Evolutionary conservation across 2,329 filamentous ascomycete genomes (phyloP).

Genomic region (Eurotiales sp.): DNA sequence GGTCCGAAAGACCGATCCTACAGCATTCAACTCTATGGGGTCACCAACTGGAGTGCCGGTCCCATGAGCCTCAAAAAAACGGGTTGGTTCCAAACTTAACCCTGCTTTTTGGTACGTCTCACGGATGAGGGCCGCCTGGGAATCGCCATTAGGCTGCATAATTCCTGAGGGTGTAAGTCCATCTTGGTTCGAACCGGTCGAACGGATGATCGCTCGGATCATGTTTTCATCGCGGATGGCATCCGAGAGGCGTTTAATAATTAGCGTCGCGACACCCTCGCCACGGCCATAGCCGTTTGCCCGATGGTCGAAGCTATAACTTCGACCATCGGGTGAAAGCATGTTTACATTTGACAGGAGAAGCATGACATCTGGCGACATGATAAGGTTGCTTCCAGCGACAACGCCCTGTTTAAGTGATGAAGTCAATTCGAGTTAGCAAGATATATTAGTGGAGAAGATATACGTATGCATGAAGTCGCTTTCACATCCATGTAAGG

Average conservation of each 20-base stretch:
- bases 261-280: slow-evolving; percentile 41
- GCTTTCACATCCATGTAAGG: too few relatives aligned
- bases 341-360: slow-evolving; percentile 14
- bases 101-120: not conserved
- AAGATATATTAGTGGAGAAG: too few relatives aligned
- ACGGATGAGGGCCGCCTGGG: not conserved
- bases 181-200: slow-evolving; percentile 26
- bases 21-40: slow-evolving; percentile 20
- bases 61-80: slow-evolving; percentile 26
- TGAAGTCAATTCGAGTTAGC: too few relatives aligned
- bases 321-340: slow-evolving; percentile 21
- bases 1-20: slow-evolving; percentile 16
- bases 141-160: not conserved
- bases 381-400: slow-evolving; percentile 31
- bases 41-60: slow-evolving; percentile 24
- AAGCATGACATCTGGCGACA: slow-evolving; percentile 34
- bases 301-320: slow-evolving; percentile 33
- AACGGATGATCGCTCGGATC: slow-evolving; percentile 32
- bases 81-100: slow-evolving; percentile 11
- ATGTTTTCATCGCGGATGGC: slow-evolving; percentile 42
- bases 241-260: slow-evolving; percentile 42
- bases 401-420: slow-evolving; percentile 18
- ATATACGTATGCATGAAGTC: too few relatives aligned
- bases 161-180: slow-evolving; percentile 39
- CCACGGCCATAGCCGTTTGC: slow-evolving; percentile 50